Percentiles rank a stretch among this genome's conserved stretches.
Evolutionary conservation across 1,284 basidiomycete species (phyloP).

Genomic region (Irpex sp.): DNA sequence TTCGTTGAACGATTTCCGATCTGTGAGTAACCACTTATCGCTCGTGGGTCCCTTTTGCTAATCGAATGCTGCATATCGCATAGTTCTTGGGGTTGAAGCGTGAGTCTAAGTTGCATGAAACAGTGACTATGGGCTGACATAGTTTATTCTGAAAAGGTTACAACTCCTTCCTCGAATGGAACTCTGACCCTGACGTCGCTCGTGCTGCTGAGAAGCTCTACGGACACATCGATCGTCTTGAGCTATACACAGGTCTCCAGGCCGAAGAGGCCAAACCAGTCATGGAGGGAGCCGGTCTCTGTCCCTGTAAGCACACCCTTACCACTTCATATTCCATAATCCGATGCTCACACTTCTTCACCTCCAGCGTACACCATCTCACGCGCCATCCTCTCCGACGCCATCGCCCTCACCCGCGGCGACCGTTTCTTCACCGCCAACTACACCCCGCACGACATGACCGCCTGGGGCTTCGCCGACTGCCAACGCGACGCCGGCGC

Average conservation of each 20-base stretch:
- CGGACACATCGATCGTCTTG: slow-evolving; percentile 71
- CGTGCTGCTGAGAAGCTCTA: slow-evolving; percentile 73
- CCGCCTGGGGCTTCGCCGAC: slow-evolving; percentile 77
- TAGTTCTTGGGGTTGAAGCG: slow-evolving; percentile 72
- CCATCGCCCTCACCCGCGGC: slow-evolving; percentile 79
- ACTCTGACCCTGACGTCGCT: slow-evolving; percentile 66
- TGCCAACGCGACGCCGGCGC: slow-evolving; percentile 65
- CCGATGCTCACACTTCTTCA: background rate
- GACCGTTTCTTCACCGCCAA: slow-evolving; percentile 83
- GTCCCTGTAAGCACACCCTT: slow-evolving; percentile 48
- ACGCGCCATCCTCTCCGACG: slow-evolving; percentile 83
- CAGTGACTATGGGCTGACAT: too few relatives aligned
- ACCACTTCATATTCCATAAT: background rate
- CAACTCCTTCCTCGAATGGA: slow-evolving; percentile 76
- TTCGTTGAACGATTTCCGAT: slow-evolving; percentile 81
- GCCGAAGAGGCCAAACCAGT: slow-evolving; percentile 70
- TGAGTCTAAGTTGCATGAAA: slow-evolving; percentile 25
- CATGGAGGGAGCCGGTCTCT: slow-evolving; percentile 74
- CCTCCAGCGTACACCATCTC: slow-evolving; percentile 72
- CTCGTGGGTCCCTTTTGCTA: too few relatives aligned
- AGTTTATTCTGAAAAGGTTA: slow-evolving; percentile 31
- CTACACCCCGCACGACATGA: slow-evolving; percentile 76
- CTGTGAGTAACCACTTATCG: slow-evolving; percentile 31
- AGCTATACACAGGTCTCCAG: slow-evolving; percentile 73
- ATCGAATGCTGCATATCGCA: too few relatives aligned